These are phyloP conservation scores for Nothophaeocryptopus gaeumannii DNA, from an alignment of 2,329 filamentous ascomycete species.

Conservation along the genomic window DNA sequence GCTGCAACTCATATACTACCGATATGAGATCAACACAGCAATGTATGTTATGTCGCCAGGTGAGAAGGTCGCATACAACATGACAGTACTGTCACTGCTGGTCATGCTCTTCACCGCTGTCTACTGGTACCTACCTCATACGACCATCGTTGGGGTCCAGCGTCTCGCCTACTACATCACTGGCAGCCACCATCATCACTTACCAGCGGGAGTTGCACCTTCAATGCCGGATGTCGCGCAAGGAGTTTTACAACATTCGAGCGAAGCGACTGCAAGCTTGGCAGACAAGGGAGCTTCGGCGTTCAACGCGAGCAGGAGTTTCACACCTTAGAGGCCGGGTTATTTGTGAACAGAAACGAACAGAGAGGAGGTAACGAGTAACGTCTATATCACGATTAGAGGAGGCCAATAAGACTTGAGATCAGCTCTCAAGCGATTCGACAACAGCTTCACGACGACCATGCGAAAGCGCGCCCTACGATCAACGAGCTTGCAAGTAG, in stretches of 20 bases:
- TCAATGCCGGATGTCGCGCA: conserved; percentile 8
- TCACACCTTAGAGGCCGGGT: too few species aligned
- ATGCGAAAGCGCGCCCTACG: too few species aligned
- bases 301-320: conserved; percentile 11
- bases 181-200: conserved; percentile 11
- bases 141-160: conserved; percentile 13
- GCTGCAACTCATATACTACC: conserved; percentile 27
- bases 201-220: conserved; percentile 1
- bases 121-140: conserved; percentile 24
- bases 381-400: too few species aligned
- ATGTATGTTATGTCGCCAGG: conserved; percentile 30
- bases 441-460: too few species aligned
- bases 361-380: too few species aligned
- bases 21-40: conserved; percentile 29
- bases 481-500: too few species aligned
- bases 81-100: conserved; percentile 21
- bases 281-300: conserved; percentile 3
- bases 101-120: conserved; percentile 20
- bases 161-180: conserved; percentile 24
- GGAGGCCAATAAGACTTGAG: too few species aligned
- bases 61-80: conserved; percentile 31
- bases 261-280: conserved; percentile 16
- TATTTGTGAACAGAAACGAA: too few species aligned
- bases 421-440: too few species aligned
- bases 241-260: conserved; percentile 13